Conservation (phyloP, 192 early-diverging fungal species). For the Nowakowskiella sp. region DNA sequence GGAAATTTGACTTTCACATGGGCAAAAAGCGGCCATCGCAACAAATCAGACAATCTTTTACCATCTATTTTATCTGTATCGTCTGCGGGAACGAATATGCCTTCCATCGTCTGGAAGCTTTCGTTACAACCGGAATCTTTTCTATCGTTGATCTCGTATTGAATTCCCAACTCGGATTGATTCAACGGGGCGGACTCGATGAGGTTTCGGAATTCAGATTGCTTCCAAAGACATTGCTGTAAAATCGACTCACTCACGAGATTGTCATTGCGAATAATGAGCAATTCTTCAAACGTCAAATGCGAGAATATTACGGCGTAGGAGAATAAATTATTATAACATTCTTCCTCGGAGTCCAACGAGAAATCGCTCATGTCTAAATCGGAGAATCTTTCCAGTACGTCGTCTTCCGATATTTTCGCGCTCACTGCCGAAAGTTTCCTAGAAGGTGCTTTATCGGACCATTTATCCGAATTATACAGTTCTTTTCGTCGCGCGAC, state of each 20-base stretch:
- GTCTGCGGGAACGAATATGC: slow-evolving; percentile 8
- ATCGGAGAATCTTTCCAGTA: background rate
- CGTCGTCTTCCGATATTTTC: background rate
- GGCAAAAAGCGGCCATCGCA: slow-evolving; percentile 10
- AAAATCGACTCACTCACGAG: slow-evolving; percentile 10
- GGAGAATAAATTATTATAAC: slow-evolving; percentile 7
- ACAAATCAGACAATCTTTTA: background rate
- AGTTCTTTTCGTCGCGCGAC: slow-evolving; percentile 6
- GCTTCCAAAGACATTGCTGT: slow-evolving; percentile 13
- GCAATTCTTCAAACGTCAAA: slow-evolving; percentile 7
- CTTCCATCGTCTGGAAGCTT: background rate
- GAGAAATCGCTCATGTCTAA: slow-evolving; percentile 3
- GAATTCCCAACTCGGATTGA: slow-evolving; percentile 8
- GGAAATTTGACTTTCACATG: slow-evolving; percentile 25
- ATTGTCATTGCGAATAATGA: slow-evolving; percentile 5
- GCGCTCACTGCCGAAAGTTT: background rate
- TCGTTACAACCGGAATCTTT: too few relatives aligned
- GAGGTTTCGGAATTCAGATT: slow-evolving; percentile 12
- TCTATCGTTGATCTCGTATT: background rate
- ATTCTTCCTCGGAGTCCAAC: background rate
- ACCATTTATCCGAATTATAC: background rate
- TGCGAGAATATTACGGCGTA: slow-evolving; percentile 19
- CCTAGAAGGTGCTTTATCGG: background rate
- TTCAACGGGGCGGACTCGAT: background rate
- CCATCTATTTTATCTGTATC: slow-evolving; percentile 38